Percentiles rank a stretch among this genome's conserved stretches.
These are phyloP conservation scores for Halteria grandinella DNA, from an alignment of 73 alveolate species.

Conservation along the genomic window DNA sequence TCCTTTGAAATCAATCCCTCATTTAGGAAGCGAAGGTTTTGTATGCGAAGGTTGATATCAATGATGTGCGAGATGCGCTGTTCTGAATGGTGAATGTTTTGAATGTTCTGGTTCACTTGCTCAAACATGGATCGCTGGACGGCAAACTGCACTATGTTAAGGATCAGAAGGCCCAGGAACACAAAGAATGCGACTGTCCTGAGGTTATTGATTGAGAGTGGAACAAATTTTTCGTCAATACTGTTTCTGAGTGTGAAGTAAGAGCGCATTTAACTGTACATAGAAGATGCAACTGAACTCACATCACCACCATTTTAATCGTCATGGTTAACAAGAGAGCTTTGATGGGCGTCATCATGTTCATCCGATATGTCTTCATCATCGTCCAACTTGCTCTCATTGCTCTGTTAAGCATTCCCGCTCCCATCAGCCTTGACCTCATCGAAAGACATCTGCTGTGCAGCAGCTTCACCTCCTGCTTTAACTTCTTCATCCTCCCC, in stretches of 20 bases:
- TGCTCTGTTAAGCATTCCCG: no score
- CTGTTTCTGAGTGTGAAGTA: constrained; percentile 45
- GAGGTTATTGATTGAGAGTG: constrained; percentile 33
- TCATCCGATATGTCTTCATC: no score
- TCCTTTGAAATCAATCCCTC: background rate
- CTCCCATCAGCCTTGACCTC: constrained; percentile 11
- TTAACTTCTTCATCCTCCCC: constrained; percentile 6
- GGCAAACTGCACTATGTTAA: background rate
- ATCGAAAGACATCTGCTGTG: background rate
- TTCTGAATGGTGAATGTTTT: constrained; percentile 45
- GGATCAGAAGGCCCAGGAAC: constrained; percentile 1
- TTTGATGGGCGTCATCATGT: no score
- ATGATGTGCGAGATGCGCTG: constrained; percentile 14
- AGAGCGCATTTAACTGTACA: constrained; percentile 31
- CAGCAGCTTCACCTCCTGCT: constrained; percentile 18
- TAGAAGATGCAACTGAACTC: constrained; percentile 32
- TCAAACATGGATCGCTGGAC: constrained; percentile 30
- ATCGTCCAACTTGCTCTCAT: no score
- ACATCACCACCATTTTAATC: constrained; percentile 55
- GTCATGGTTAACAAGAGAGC: no score
- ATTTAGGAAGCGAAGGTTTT: constrained; percentile 16
- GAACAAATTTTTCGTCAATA: constrained; percentile 57
- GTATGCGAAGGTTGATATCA: constrained; percentile 23
- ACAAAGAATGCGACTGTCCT: constrained; percentile 18
- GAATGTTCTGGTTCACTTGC: background rate